Conservation (phyloP, 495 filamentous ascomycete species). For the Durotheca rogersii region DNA sequence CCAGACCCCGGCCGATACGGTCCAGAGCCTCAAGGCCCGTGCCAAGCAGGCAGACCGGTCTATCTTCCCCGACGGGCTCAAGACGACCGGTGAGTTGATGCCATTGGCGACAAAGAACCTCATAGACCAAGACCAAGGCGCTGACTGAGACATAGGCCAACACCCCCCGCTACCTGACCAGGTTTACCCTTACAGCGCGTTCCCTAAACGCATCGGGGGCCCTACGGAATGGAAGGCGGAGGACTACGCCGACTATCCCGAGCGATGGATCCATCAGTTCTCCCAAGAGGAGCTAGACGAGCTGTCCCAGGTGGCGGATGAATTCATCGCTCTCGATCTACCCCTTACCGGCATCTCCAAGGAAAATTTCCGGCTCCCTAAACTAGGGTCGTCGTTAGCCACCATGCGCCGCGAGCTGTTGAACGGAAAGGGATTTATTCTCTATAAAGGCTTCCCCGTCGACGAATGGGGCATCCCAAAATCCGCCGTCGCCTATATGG, state of each 20-base stretch:
- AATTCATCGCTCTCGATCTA: slow-evolving; percentile 60
- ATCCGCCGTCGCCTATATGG: slow-evolving; percentile 85
- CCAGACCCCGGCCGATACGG: slow-evolving; percentile 16
- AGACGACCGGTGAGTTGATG: slow-evolving; percentile 31
- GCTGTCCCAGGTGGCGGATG: slow-evolving; percentile 64
- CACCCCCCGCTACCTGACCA: slow-evolving; percentile 69
- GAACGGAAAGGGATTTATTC: slow-evolving; percentile 83
- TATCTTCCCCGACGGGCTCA: slow-evolving; percentile 58
- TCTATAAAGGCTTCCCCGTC: slow-evolving; percentile 85
- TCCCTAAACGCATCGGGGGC: slow-evolving; percentile 72
- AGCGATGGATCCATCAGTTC: slow-evolving; percentile 77
- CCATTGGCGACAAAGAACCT: too few relatives aligned
- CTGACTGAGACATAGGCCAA: slow-evolving; percentile 56
- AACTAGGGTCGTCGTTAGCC: slow-evolving; percentile 55
- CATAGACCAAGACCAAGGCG: background rate
- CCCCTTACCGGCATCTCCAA: slow-evolving; percentile 76
- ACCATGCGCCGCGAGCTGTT: slow-evolving; percentile 67
- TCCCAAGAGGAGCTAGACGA: slow-evolving; percentile 65
- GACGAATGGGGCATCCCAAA: slow-evolving; percentile 75
- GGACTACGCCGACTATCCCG: slow-evolving; percentile 66
- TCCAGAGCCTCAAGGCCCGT: slow-evolving; percentile 26
- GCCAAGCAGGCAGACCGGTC: slow-evolving; percentile 21
- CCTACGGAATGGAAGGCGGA: slow-evolving; percentile 77
- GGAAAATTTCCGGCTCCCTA: slow-evolving; percentile 66
- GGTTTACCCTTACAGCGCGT: slow-evolving; percentile 67